Evolutionary conservation across 768 basidiomycete species (phyloP).

Genomic region (Boletus sp.): DNA sequence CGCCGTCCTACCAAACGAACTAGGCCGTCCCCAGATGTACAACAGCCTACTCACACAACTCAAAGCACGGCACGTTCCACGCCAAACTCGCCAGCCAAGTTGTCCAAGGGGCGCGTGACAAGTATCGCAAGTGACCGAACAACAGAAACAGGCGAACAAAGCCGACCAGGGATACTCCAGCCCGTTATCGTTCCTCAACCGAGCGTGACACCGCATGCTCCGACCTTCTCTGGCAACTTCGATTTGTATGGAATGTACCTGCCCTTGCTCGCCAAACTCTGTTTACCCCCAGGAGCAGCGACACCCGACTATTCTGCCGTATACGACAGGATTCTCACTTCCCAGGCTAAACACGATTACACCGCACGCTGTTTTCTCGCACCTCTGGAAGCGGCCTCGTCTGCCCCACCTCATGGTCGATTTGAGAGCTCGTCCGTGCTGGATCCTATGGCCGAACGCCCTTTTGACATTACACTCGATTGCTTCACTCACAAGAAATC

Average conservation of each 20-base stretch:
- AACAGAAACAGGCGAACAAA: not conserved
- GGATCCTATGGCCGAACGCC: conserved; percentile 37
- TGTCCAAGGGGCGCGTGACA: conserved; percentile 2
- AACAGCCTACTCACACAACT: conserved; percentile 8
- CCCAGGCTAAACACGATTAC: conserved; percentile 38
- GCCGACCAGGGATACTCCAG: conserved; percentile 3
- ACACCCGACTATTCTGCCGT: conserved; percentile 30
- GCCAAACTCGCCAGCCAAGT: conserved; percentile 10
- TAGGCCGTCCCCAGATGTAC: conserved; percentile 5
- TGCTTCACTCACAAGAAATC: conserved; percentile 24
- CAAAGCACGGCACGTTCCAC: conserved; percentile 3
- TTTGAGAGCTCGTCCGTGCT: conserved; percentile 26
- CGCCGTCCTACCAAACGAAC: conserved; percentile 22
- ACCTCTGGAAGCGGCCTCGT: conserved; percentile 1
- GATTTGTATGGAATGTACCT: conserved; percentile 42
- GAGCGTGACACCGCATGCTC: conserved; percentile 1
- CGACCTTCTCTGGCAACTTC: conserved; percentile 34
- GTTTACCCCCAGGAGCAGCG: conserved; percentile 28
- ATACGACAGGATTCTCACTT: conserved; percentile 36
- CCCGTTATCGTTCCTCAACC: conserved; percentile 8
- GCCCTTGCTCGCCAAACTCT: conserved; percentile 35
- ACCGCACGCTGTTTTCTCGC: conserved; percentile 34
- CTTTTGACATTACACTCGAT: conserved; percentile 32
- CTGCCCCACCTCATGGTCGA: conserved; percentile 20
- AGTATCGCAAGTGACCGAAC: not conserved